phyloP scores from a whole-genome alignment of 2,329 filamentous ascomycete species.

The Fusarium pseudocircinatum region DNA sequence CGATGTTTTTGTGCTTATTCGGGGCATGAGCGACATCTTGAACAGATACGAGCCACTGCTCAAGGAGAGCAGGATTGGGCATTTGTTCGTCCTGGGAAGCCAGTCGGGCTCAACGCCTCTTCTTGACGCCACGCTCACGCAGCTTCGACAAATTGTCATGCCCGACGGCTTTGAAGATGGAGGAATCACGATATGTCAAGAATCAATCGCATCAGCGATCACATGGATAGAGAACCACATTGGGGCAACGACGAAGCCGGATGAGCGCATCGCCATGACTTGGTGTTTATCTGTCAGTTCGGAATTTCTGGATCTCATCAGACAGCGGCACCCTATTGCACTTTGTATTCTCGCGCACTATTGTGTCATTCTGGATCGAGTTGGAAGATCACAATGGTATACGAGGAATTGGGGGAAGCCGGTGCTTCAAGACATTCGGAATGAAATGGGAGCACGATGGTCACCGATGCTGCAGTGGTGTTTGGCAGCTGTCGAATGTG shows the following conservation, averaged over 20 bases:
- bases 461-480: constrained; percentile 20
- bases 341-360: constrained; percentile 28
- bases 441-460: constrained; percentile 9
- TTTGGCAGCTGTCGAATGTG: constrained; percentile 3
- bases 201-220: neutral
- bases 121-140: neutral
- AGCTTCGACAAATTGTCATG: constrained; percentile 19
- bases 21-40: constrained; percentile 47
- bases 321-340: constrained; percentile 22
- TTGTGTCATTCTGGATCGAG: constrained; percentile 21
- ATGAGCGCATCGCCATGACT: constrained; percentile 21
- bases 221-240: constrained; percentile 6
- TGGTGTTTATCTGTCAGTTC: constrained; percentile 20
- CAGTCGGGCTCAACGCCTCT: neutral
- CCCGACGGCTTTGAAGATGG: neutral
- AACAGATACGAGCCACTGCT: constrained; percentile 34
- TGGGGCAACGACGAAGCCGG: neutral
- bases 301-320: constrained; percentile 27
- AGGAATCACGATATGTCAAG: neutral
- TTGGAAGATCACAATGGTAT: constrained; percentile 20
- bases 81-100: constrained; percentile 1
- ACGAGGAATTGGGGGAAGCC: constrained; percentile 24
- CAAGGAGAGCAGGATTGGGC: neutral
- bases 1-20: constrained; percentile 46
- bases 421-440: constrained; percentile 11